These are phyloP conservation scores for Ascomycota sp. DNA, from an alignment of 2,329 filamentous ascomycete genomes.

Conservation along the genomic window DNA sequence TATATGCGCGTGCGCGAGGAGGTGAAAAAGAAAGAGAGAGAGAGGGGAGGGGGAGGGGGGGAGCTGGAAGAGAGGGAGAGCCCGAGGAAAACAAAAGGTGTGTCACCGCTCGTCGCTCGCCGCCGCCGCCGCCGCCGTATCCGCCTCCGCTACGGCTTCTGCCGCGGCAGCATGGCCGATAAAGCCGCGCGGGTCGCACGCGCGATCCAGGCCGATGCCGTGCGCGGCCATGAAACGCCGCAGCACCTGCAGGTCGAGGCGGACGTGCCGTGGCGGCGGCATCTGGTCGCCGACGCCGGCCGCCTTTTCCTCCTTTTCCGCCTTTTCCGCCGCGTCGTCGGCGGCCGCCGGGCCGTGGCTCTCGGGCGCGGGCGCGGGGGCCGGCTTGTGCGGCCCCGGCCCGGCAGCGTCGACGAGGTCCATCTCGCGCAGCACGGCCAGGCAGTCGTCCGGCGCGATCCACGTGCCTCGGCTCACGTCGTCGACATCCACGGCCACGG, in stretches of 20 bases:
- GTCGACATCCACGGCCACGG: too few relatives aligned
- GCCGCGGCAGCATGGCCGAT: too few relatives aligned
- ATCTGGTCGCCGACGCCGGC: constrained; percentile 1
- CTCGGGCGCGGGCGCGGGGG: too few relatives aligned
- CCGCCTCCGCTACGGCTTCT: too few relatives aligned
- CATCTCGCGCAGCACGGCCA: constrained; percentile 63
- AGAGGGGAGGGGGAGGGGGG: too few relatives aligned
- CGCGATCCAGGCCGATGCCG: constrained; percentile 38
- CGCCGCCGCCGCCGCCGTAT: too few relatives aligned
- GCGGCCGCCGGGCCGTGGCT: constrained; percentile 18
- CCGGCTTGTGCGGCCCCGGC: too few relatives aligned
- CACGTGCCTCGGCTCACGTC: constrained; percentile 61
- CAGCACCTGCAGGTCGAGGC: constrained; percentile 33
- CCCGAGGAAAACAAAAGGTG: too few relatives aligned
- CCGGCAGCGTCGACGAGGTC: constrained; percentile 43
- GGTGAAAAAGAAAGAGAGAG: too few relatives aligned
- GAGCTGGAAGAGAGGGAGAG: too few relatives aligned
- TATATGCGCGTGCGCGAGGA: too few relatives aligned
- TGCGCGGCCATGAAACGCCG: constrained; percentile 46
- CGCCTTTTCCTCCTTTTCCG: constrained; percentile 3
- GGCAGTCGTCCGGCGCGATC: constrained; percentile 69
- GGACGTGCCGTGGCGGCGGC: constrained; percentile 22
- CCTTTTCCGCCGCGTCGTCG: constrained; percentile 10
- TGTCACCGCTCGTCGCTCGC: too few relatives aligned
- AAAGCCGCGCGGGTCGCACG: constrained; percentile 59